Evolutionary conservation across 805 yeast genomes (phyloP).

Genomic region (Teunomyces lycoperdinae): DNA sequence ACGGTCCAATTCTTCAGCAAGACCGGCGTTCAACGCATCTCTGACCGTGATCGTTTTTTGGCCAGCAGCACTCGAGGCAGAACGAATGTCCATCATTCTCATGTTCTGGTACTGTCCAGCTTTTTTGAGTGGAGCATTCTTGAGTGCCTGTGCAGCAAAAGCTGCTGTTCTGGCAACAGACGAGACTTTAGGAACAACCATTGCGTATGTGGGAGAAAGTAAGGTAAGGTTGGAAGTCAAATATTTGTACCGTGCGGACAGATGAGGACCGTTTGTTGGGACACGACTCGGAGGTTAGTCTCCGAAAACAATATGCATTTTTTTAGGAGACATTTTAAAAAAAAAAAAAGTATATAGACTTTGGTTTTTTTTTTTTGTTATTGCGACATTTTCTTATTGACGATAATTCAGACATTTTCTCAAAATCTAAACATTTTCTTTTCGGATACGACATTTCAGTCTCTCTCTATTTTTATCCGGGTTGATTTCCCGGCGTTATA

Average conservation of each 20-base stretch:
- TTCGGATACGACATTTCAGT: too few relatives aligned
- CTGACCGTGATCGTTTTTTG: constrained; percentile 79
- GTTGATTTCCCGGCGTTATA: too few relatives aligned
- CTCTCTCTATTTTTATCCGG: too few relatives aligned
- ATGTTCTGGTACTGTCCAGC: constrained; percentile 35
- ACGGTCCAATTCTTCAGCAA: constrained; percentile 96
- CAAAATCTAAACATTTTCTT: too few relatives aligned
- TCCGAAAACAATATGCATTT: constrained; percentile 9
- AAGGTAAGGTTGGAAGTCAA: background rate
- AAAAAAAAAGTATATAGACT: too few relatives aligned
- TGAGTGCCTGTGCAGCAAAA: constrained; percentile 36
- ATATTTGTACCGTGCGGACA: constrained; percentile 17
- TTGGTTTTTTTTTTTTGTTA: too few relatives aligned
- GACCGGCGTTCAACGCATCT: constrained; percentile 92
- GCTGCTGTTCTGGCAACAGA: constrained; percentile 44
- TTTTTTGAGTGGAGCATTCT: constrained; percentile 19
- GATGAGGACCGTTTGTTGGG: constrained; percentile 27
- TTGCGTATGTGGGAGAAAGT: constrained; percentile 3
- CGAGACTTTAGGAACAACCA: constrained; percentile 27
- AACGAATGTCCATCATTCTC: constrained; percentile 30
- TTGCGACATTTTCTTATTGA: too few relatives aligned
- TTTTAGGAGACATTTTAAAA: background rate
- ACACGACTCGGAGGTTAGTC: constrained; percentile 17
- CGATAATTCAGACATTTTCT: too few relatives aligned
- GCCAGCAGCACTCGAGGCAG: constrained; percentile 49